Evolutionary conservation across 2,329 filamentous ascomycete genomes (phyloP).

Genomic region (Aspergillus chevalieri): DNA sequence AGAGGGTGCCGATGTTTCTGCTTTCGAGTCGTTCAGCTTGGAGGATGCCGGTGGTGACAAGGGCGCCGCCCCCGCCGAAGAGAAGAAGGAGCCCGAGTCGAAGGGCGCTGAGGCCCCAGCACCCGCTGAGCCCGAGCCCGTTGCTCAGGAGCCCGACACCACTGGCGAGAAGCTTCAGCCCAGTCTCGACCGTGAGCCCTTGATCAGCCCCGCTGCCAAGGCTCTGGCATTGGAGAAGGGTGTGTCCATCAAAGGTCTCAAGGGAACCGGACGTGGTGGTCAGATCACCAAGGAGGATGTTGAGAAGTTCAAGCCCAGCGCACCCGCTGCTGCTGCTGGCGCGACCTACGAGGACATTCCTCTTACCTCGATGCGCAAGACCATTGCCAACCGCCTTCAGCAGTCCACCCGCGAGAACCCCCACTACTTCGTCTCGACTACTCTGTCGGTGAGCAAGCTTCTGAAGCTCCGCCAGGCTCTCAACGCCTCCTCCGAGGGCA

Average conservation of each 20-base stretch:
- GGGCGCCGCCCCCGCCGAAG: slow-evolving; percentile 53
- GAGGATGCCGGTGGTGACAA: slow-evolving; percentile 87
- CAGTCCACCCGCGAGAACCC: slow-evolving; percentile 91
- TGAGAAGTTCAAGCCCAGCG: slow-evolving; percentile 68
- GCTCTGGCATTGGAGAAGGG: slow-evolving; percentile 80
- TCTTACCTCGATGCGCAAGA: slow-evolving; percentile 92
- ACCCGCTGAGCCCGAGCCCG: slow-evolving; percentile 50
- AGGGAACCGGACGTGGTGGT: slow-evolving; percentile 80
- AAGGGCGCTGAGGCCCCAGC: slow-evolving; percentile 48
- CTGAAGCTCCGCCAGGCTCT: slow-evolving; percentile 92
- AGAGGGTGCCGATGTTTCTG: slow-evolving; percentile 76
- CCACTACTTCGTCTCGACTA: slow-evolving; percentile 93
- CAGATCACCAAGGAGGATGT: slow-evolving; percentile 88
- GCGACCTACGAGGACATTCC: slow-evolving; percentile 77
- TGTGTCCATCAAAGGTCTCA: slow-evolving; percentile 67
- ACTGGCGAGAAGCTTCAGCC: slow-evolving; percentile 74
- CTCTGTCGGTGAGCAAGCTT: slow-evolving; percentile 88
- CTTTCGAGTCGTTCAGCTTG: slow-evolving; percentile 82
- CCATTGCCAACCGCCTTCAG: slow-evolving; percentile 83
- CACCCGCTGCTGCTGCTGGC: slow-evolving; percentile 48
- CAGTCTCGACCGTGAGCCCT: slow-evolving; percentile 73
- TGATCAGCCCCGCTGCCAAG: slow-evolving; percentile 66
- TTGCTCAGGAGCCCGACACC: slow-evolving; percentile 62
- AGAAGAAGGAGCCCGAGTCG: slow-evolving; percentile 57
- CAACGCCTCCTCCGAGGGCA: slow-evolving; percentile 79